phyloP scores from a whole-genome alignment of 2,329 filamentous ascomycete species.

The Leptographium flavum region DNA sequence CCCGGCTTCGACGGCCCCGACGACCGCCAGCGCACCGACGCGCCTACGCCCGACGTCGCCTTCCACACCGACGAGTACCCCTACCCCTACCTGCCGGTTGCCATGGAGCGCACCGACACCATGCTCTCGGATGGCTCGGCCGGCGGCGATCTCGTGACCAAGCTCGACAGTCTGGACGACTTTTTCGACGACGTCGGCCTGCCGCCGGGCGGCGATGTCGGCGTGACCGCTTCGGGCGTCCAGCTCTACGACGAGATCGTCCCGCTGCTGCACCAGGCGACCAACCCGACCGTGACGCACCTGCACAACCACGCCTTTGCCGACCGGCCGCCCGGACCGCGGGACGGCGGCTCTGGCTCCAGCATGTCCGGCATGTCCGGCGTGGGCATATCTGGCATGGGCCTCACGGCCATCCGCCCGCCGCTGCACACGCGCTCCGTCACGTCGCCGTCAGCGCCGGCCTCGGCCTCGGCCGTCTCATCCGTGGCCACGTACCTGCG shows the following conservation, averaged over 20 bases:
- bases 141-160: conserved; percentile 60
- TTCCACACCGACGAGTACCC: conserved; percentile 85
- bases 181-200: conserved; percentile 58
- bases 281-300: conserved; percentile 51
- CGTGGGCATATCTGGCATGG: conserved; percentile 13
- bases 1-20: background rate
- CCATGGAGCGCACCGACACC: conserved; percentile 60
- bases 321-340: conserved; percentile 49
- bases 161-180: conserved; percentile 65
- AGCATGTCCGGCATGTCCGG: conserved; percentile 18
- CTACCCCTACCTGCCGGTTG: conserved; percentile 60
- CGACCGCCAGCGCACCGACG: background rate
- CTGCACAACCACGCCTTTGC: conserved; percentile 75
- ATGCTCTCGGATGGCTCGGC: conserved; percentile 75
- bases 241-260: conserved; percentile 85
- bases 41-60: conserved; percentile 70
- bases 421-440: conserved; percentile 68
- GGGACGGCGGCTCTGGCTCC: background rate
- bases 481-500: conserved; percentile 37
- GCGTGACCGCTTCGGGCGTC: conserved; percentile 48
- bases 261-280: conserved; percentile 78
- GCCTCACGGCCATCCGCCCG: conserved; percentile 40
- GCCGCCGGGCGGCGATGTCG: background rate
- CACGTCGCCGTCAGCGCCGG: conserved; percentile 58
- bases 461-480: conserved; percentile 19